A percentile compares a stretch with the other conserved stretches of the same genome.
phyloP scores from a whole-genome alignment of 1,284 basidiomycete species.

The Ceratobasidium sp. region DNA sequence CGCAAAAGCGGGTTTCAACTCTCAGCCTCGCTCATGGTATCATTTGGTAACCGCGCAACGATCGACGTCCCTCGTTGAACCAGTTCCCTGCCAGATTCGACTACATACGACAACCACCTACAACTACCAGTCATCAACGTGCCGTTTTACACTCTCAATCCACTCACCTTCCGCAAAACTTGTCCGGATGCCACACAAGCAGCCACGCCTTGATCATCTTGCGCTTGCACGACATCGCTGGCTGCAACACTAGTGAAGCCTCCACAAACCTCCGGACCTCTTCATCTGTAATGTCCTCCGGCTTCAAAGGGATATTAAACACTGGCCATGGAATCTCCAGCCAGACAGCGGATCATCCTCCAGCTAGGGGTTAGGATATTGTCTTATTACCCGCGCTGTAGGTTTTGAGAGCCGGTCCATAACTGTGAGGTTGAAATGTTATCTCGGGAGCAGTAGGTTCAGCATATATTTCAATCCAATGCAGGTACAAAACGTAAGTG shows the following conservation, averaged over 20 bases:
- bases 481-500: too few relatives aligned
- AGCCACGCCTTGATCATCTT: slow-evolving; percentile 6
- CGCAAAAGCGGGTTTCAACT: neutral
- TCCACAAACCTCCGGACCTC: slow-evolving; percentile 16
- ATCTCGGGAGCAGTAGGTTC: too few relatives aligned
- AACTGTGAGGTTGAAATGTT: too few relatives aligned
- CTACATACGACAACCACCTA: slow-evolving; percentile 21
- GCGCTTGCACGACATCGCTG: neutral
- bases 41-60: neutral
- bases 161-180: slow-evolving; percentile 33
- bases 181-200: slow-evolving; percentile 35
- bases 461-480: too few relatives aligned
- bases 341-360: too few relatives aligned
- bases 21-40: neutral
- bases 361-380: too few relatives aligned
- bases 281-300: slow-evolving; percentile 20
- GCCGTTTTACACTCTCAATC: too few relatives aligned
- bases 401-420: too few relatives aligned
- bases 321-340: slow-evolving; percentile 21
- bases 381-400: too few relatives aligned
- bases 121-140: too few relatives aligned
- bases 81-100: slow-evolving; percentile 3
- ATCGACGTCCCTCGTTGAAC: slow-evolving; percentile 13
- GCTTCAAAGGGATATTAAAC: slow-evolving; percentile 6
- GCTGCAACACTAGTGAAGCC: neutral